A percentile compares a stretch with the other conserved stretches of the same genome.
These are phyloP conservation scores for Fraxinus greggii DNA, from an alignment of 305 asterid species.

Conservation along the genomic window DNA sequence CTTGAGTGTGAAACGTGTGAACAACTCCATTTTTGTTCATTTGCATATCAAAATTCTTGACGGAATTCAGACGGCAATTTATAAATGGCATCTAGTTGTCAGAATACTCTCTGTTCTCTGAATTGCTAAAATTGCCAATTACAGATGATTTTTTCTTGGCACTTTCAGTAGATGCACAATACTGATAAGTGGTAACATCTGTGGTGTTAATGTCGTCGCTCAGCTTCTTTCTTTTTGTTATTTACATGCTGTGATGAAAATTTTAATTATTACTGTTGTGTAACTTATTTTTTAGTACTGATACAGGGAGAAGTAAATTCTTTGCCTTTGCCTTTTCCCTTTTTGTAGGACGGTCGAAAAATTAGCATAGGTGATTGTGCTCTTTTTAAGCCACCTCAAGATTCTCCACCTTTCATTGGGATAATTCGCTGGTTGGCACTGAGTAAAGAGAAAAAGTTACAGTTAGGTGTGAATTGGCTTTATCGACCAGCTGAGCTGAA, in stretches of 20 bases:
- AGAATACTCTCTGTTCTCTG: not conserved
- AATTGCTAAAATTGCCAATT: not conserved
- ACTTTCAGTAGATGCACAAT: not conserved
- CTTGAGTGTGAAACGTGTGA: not conserved
- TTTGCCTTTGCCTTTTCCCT: not conserved
- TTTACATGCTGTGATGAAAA: not conserved
- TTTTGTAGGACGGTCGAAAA: constrained; percentile 53
- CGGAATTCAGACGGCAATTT: not conserved
- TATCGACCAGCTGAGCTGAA: constrained; percentile 88
- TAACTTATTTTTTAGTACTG: not conserved
- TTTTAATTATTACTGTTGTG: not conserved
- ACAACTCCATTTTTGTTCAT: not conserved
- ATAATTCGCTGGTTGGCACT: constrained; percentile 57
- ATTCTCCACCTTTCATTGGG: constrained; percentile 56
- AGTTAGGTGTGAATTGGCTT: constrained; percentile 80
- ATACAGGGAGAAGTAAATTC: not conserved
- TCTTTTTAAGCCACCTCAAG: constrained; percentile 53
- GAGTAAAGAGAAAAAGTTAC: constrained; percentile 50
- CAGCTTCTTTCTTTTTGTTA: not conserved
- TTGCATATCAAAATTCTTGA: not conserved
- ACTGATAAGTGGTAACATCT: not conserved
- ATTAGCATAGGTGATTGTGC: constrained; percentile 58
- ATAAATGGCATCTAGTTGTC: not conserved
- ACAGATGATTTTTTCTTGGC: not conserved
- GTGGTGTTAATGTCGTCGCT: not conserved